phyloP scores from a whole-genome alignment of 1,139 yeast species.

The Yamadazyma triangularis region DNA sequence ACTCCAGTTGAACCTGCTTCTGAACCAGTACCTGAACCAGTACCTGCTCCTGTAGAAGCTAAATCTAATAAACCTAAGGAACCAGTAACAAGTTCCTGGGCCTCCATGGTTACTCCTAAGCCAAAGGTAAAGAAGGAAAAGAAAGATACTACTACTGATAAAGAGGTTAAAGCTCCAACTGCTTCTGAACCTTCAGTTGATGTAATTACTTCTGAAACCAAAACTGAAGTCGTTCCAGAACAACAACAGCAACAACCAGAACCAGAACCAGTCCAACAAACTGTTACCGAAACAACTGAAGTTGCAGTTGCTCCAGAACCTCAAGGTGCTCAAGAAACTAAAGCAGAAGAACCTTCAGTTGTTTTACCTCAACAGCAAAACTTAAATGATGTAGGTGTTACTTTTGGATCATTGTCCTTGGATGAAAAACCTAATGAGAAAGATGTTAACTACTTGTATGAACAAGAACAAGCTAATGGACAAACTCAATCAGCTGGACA shows the following conservation, averaged over 20 bases:
- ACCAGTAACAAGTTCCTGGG: slow-evolving; percentile 42
- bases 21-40: neutral
- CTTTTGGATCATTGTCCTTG: slow-evolving; percentile 61
- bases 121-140: slow-evolving; percentile 16
- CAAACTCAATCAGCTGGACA: slow-evolving; percentile 12
- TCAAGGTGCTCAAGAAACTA: slow-evolving; percentile 12
- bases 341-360: slow-evolving; percentile 47
- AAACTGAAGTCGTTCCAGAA: slow-evolving; percentile 5
- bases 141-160: slow-evolving; percentile 9
- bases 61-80: slow-evolving; percentile 21
- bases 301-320: slow-evolving; percentile 9
- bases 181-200: slow-evolving; percentile 1
- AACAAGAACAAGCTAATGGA: slow-evolving; percentile 12
- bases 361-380: slow-evolving; percentile 57
- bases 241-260: slow-evolving; percentile 10
- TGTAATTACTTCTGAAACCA: slow-evolving; percentile 1
- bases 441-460: slow-evolving; percentile 4
- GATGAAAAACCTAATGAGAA: slow-evolving; percentile 31
- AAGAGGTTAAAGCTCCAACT: slow-evolving; percentile 8
- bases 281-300: slow-evolving; percentile 13
- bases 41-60: neutral
- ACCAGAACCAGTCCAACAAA: slow-evolving; percentile 12
- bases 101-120: slow-evolving; percentile 56
- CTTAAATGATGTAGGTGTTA: slow-evolving; percentile 58
- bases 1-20: neutral